These are phyloP conservation scores for Komagataea norvegica DNA, from an alignment of 1,139 yeast genomes.

Conservation along the genomic window DNA sequence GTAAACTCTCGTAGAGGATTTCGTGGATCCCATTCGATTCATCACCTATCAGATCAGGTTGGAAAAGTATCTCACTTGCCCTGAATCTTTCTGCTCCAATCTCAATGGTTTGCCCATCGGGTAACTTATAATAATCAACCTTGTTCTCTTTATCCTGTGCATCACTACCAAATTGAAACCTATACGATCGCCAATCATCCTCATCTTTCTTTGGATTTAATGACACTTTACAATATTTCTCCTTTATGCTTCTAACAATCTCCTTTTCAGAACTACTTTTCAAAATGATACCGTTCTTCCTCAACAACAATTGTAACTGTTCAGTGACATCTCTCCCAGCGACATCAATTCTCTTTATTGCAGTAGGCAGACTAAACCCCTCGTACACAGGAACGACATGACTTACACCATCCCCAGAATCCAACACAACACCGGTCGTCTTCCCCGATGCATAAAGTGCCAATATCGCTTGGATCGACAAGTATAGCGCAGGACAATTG, in stretches of 20 bases:
- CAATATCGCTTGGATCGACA: conserved; percentile 78
- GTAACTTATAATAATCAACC: conserved; percentile 51
- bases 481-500: conserved; percentile 81
- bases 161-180: conserved; percentile 11
- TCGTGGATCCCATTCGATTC: conserved; percentile 71
- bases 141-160: conserved; percentile 23
- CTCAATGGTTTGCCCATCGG: conserved; percentile 71
- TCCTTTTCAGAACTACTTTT: conserved; percentile 76
- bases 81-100: conserved; percentile 67
- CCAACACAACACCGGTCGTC: conserved; percentile 86
- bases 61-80: conserved; percentile 67
- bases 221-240: conserved; percentile 66
- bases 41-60: conserved; percentile 74
- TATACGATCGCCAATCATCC: conserved; percentile 41
- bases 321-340: conserved; percentile 89
- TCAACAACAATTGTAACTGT: conserved; percentile 59
- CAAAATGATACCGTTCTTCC: conserved; percentile 60
- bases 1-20: conserved; percentile 59
- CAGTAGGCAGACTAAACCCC: conserved; percentile 74
- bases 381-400: conserved; percentile 87
- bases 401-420: conserved; percentile 89
- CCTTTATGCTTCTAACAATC: conserved; percentile 74
- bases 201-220: conserved; percentile 68
- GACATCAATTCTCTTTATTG: conserved; percentile 70
- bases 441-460: conserved; percentile 85